Evolutionary conservation across 2,329 filamentous ascomycete species (phyloP).

Genomic region (Sclerotinia trifoliorum): DNA sequence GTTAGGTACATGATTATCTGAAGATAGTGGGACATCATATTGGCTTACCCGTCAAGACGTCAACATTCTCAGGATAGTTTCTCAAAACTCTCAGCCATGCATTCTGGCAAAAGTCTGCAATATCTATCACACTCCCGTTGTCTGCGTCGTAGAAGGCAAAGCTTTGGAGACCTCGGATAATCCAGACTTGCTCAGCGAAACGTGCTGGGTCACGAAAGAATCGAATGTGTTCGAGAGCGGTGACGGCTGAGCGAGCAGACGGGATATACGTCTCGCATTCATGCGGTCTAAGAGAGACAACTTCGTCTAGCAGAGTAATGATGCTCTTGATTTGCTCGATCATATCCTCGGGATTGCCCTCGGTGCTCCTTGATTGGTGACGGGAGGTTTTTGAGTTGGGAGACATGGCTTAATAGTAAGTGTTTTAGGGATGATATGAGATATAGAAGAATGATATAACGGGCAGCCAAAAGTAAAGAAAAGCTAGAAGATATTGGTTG

Average conservation of each 20-base stretch:
- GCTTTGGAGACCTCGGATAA: conserved; percentile 48
- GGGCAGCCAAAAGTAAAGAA: not conserved
- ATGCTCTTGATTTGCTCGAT: conserved; percentile 37
- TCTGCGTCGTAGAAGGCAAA: conserved; percentile 52
- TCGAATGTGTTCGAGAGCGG: conserved; percentile 42
- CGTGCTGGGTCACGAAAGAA: conserved; percentile 42
- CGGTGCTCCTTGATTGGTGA: conserved; percentile 28
- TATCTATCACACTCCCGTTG: conserved; percentile 45
- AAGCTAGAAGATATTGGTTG: not conserved
- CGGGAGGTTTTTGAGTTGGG: conserved; percentile 33
- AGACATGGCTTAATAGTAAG: conserved; percentile 23
- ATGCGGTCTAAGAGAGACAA: conserved; percentile 31
- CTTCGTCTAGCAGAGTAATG: conserved; percentile 34
- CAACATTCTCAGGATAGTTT: conserved; percentile 46
- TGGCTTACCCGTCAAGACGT: conserved; percentile 44
- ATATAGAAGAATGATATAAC: not conserved
- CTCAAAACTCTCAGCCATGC: conserved; percentile 48
- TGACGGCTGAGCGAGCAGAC: conserved; percentile 43
- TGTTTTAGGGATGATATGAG: not conserved
- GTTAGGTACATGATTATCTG: not conserved
- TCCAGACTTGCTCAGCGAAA: conserved; percentile 43
- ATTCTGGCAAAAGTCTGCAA: conserved; percentile 50
- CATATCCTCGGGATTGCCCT: conserved; percentile 30
- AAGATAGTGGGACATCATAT: not conserved
- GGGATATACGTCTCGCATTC: conserved; percentile 41